Percentiles rank a stretch among this genome's conserved stretches.
Conservation (phyloP, 2,329 filamentous ascomycete genomes). For the Sporothrix curviconia region DNA sequence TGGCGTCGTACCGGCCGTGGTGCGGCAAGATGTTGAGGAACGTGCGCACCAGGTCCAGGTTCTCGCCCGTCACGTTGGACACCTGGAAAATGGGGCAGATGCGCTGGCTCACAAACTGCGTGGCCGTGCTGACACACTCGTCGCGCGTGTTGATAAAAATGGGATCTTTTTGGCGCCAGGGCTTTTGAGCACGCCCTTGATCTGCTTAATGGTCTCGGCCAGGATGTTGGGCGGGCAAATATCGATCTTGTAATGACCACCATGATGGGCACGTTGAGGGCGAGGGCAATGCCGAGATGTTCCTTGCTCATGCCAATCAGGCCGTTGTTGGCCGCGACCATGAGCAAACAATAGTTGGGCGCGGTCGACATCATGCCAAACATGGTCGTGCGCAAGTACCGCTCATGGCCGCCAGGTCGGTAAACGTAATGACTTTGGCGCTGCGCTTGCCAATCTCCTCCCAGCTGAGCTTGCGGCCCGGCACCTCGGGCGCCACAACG, state of each 20-base stretch:
- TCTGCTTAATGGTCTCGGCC: conserved; percentile 83
- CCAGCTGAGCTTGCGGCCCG: conserved; percentile 79
- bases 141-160: conserved; percentile 90
- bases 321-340: conserved; percentile 98
- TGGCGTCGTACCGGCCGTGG: conserved; percentile 83
- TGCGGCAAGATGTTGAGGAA: conserved; percentile 95
- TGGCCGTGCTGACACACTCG: conserved; percentile 90
- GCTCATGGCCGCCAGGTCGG: conserved; percentile 93
- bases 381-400: conserved; percentile 90
- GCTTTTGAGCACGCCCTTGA: conserved; percentile 88
- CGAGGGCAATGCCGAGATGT: conserved; percentile 88
- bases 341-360: conserved; percentile 94
- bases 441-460: conserved; percentile 94
- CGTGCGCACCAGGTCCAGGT: conserved; percentile 79
- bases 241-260: conserved; percentile 97
- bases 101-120: conserved; percentile 88
- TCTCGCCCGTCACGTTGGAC: conserved; percentile 92
- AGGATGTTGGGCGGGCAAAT: conserved; percentile 95
- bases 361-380: conserved; percentile 91
- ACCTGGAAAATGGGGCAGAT: conserved; percentile 98
- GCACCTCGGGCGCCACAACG: conserved; percentile 72
- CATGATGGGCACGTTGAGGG: conserved; percentile 95
- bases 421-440: conserved; percentile 95
- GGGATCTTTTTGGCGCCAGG: conserved; percentile 88
- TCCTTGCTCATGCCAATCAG: conserved; percentile 98